Conservation (phyloP, 331 rosid genomes). For the Arachis monticola region DNA sequence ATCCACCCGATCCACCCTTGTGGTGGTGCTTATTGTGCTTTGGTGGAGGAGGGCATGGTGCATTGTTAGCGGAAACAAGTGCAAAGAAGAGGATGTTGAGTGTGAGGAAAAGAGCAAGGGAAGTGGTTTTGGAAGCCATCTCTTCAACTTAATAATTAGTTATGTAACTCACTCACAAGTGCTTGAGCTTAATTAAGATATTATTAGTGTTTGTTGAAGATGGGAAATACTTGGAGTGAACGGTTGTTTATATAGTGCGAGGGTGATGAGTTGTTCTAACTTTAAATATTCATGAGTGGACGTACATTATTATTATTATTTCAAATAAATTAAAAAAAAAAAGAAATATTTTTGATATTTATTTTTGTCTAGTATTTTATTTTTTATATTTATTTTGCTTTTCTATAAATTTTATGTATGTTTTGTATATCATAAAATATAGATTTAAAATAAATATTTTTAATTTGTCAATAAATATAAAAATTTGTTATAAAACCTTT, state of each 20-base stretch:
- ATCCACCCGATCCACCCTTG: no score
- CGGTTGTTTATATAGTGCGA: constrained; percentile 54
- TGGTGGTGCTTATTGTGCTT: constrained; percentile 25
- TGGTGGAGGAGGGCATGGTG: constrained; percentile 15
- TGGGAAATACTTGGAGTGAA: constrained; percentile 26
- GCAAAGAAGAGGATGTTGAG: constrained; percentile 67
- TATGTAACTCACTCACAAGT: neutral
- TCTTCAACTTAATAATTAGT: neutral
- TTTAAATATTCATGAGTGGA: neutral
- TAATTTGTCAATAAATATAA: no score
- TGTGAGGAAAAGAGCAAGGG: constrained; percentile 59
- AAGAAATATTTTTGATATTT: no score
- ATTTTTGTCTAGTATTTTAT: no score
- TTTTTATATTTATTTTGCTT: no score
- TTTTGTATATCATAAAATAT: no score
- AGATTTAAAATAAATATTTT: no score
- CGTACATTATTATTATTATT: neutral
- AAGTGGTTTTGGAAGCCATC: constrained; percentile 61
- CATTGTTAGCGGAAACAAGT: constrained; percentile 59
- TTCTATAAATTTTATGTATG: no score
- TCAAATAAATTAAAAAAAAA: no score
- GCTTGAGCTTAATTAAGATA: neutral
- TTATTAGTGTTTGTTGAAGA: constrained; percentile 31
- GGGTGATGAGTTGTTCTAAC: neutral
- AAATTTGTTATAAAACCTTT: no score